Evolutionary conservation across 805 yeast species (phyloP).

Genomic region (Starmerella stellata): DNA sequence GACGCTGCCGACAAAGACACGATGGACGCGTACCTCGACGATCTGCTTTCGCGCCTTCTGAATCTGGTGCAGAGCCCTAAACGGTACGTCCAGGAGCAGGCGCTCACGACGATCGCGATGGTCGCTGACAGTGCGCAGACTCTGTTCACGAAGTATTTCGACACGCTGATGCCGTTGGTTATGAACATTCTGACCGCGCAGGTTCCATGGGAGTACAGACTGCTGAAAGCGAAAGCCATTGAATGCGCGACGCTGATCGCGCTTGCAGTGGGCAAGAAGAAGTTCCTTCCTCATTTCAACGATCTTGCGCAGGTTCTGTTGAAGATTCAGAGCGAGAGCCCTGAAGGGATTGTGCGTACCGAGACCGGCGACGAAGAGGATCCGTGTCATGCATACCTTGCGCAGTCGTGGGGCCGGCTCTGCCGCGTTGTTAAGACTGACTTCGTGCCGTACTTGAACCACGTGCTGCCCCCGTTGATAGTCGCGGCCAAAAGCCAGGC

Average conservation of each 20-base stretch:
- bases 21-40: constrained; percentile 84
- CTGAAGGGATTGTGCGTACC: constrained; percentile 11
- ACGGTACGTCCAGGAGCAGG: constrained; percentile 92
- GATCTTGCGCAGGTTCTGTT: constrained; percentile 58
- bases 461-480: constrained; percentile 76
- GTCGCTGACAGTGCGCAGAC: constrained; percentile 92
- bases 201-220: constrained; percentile 57
- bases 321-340: constrained; percentile 35
- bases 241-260: constrained; percentile 94
- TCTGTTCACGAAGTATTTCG: constrained; percentile 78
- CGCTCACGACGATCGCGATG: constrained; percentile 85
- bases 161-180: constrained; percentile 79
- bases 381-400: constrained; percentile 69
- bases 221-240: constrained; percentile 78
- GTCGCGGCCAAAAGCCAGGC: constrained; percentile 76
- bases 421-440: constrained; percentile 74
- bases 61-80: constrained; percentile 68
- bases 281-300: constrained; percentile 55
- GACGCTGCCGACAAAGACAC: constrained; percentile 79
- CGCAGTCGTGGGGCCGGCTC: constrained; percentile 90
- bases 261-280: constrained; percentile 82
- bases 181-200: constrained; percentile 63
- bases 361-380: constrained; percentile 42
- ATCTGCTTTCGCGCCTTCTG: constrained; percentile 52
- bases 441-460: constrained; percentile 64